A percentile compares a stretch with the other conserved stretches of the same genome.
Evolutionary conservation across 768 basidiomycete genomes (phyloP).

Genomic region (Boletus barrowsii): DNA sequence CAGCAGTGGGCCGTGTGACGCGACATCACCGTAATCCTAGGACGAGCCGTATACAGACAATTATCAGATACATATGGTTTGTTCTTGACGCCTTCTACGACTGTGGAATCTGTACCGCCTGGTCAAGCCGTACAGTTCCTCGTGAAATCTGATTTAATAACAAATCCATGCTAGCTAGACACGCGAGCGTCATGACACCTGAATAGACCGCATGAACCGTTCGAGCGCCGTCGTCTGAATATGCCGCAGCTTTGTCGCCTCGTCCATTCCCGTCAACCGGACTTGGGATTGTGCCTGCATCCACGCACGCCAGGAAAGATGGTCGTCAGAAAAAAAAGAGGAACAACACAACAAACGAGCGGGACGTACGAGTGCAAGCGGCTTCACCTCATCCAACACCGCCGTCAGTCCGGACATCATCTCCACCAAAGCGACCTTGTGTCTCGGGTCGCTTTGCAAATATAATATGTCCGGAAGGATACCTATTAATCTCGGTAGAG

Average conservation of each 20-base stretch:
- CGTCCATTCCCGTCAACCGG: slow-evolving; percentile 47
- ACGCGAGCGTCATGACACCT: slow-evolving; percentile 26
- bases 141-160: slow-evolving; percentile 12
- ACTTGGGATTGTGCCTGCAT: slow-evolving; percentile 41
- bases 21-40: too few relatives aligned
- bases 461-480: slow-evolving; percentile 66
- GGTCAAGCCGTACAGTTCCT: not conserved
- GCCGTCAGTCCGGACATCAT: slow-evolving; percentile 66
- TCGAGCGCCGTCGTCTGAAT: slow-evolving; percentile 63
- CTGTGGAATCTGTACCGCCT: too few relatives aligned
- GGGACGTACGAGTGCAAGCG: slow-evolving; percentile 56
- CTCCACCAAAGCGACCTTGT: slow-evolving; percentile 66
- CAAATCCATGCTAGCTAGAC: slow-evolving; percentile 5
- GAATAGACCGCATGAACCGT: slow-evolving; percentile 61
- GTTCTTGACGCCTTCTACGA: too few relatives aligned
- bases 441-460: slow-evolving; percentile 56
- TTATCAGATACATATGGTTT: too few relatives aligned
- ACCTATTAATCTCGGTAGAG: slow-evolving; percentile 62
- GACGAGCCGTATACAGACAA: too few relatives aligned
- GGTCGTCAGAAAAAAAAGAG: not conserved
- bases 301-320: not conserved
- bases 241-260: slow-evolving; percentile 58
- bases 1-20: too few relatives aligned
- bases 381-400: slow-evolving; percentile 57
- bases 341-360: not conserved